Percentiles rank a stretch among this genome's conserved stretches.
phyloP scores from a whole-genome alignment of 495 filamentous ascomycete species.

The Cryomyces antarcticus region DNA sequence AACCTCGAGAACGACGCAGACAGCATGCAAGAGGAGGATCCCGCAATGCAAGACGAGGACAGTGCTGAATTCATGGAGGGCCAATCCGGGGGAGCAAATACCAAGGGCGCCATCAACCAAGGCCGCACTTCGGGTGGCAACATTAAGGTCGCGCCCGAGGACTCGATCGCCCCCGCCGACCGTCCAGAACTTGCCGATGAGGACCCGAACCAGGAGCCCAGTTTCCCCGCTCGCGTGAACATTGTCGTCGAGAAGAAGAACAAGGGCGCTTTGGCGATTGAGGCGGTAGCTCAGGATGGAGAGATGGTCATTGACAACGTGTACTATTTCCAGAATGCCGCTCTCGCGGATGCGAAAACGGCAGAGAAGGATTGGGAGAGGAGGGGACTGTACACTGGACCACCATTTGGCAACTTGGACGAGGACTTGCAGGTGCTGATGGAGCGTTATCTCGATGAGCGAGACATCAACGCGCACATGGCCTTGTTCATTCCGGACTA shows the following conservation, averaged over 20 bases:
- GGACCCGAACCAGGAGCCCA: slow-evolving; percentile 21
- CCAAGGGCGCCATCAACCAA: slow-evolving; percentile 33
- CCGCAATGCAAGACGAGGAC: slow-evolving; percentile 22
- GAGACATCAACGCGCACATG: slow-evolving; percentile 72
- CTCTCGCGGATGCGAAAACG: slow-evolving; percentile 43
- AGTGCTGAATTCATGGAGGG: slow-evolving; percentile 5
- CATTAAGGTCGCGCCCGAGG: slow-evolving; percentile 35
- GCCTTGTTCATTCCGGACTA: slow-evolving; percentile 88
- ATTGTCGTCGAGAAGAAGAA: slow-evolving; percentile 69
- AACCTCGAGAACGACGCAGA: slow-evolving; percentile 40
- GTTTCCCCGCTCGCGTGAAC: slow-evolving; percentile 67
- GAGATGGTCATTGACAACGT: slow-evolving; percentile 79
- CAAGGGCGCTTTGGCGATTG: slow-evolving; percentile 67
- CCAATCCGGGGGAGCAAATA: slow-evolving; percentile 32
- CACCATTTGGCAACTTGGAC: slow-evolving; percentile 83
- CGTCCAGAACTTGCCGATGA: slow-evolving; percentile 28
- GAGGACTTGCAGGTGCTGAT: slow-evolving; percentile 83
- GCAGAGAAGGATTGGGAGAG: slow-evolving; percentile 48
- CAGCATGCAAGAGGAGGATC: slow-evolving; percentile 23
- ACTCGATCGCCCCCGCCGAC: slow-evolving; percentile 36
- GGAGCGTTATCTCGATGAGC: slow-evolving; percentile 86
- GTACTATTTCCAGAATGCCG: slow-evolving; percentile 59
- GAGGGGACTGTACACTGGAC: slow-evolving; percentile 69
- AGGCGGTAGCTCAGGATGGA: slow-evolving; percentile 73
- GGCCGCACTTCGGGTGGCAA: slow-evolving; percentile 25